phyloP scores from a whole-genome alignment of 257 asterid genomes.

The Solanum bulbocastanum region DNA sequence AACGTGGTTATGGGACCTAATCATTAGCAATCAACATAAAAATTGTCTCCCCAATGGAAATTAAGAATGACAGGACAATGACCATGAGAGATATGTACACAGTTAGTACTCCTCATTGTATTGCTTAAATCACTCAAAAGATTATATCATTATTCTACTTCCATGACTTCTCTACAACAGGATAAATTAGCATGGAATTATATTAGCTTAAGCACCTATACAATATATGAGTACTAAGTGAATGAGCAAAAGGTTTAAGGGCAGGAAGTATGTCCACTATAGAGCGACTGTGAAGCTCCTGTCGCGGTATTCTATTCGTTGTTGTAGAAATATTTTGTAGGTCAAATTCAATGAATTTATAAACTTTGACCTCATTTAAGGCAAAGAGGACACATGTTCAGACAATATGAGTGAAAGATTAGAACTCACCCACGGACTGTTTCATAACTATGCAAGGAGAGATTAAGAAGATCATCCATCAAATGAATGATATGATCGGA shows the following conservation, averaged over 20 bases:
- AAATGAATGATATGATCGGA: slow-evolving; percentile 49
- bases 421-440: slow-evolving; percentile 80
- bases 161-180: background rate
- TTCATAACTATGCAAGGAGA: slow-evolving; percentile 86
- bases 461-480: slow-evolving; percentile 79
- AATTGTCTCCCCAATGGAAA: background rate
- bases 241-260: background rate
- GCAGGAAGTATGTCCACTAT: background rate
- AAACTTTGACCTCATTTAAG: background rate
- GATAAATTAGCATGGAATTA: background rate
- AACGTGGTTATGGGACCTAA: background rate
- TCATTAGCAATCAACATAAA: background rate
- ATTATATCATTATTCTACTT: background rate
- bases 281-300: background rate
- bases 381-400: background rate
- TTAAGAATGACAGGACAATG: background rate
- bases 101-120: background rate
- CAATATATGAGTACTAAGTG: background rate
- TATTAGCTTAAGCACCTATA: background rate
- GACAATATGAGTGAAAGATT: background rate
- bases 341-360: background rate
- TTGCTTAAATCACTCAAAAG: background rate
- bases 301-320: background rate
- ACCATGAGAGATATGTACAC: background rate
- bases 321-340: background rate